Evolutionary conservation across 1,284 basidiomycete species (phyloP), one percentile per base, ranked within the genome.

Genomic region (Pterulicium gracile): DNA sequence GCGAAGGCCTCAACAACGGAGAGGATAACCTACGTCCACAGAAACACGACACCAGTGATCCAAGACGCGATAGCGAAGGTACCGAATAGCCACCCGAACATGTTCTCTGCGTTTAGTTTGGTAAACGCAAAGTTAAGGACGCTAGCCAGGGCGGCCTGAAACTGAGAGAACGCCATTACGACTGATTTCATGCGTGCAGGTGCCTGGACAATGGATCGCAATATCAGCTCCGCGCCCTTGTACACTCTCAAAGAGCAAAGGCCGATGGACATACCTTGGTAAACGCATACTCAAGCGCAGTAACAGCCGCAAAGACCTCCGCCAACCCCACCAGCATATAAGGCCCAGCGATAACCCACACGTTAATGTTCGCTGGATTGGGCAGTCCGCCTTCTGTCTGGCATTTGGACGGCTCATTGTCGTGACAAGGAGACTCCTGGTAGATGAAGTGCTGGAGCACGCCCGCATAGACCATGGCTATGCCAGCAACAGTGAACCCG

Each of bases 281-380:
- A 67, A 72, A 80, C 14, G 79, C 80, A 54, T 79, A 81, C 57
- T 82, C 79, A 49, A 72, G 56, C 10, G 63, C 65, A 10, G 78
- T 78, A 58, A 82, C 75, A n/a, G 73, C 77, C 1, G 79, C 77
- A 53, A 83, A 77, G 54, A 81, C 76, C 61, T 76, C 68, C 15
- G 69, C 54, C 48, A 72, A 63, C 18, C 61, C 70, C 48, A 74
- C 67, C 19, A 75, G 62, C 49, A 74, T 67, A 58, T 73, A 72
- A 3, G 70, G 64, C 10, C 68, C 67, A 21, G 64, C 51, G 43
- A 70, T 65, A 43, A 75, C 58, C 75, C 75, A 77, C 14, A 79
- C 75, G 54, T 70, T 77, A 51, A 78, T 51, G 3, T 59, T 56
- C 3, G 66, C 53, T 13, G 65, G 61, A 39, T 51, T 56, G 17